Evolutionary conservation across 2,329 filamentous ascomycete species (phyloP), one percentile per base, ranked within the genome.

Genomic region (Hymenotorrendiella dingleyae): DNA sequence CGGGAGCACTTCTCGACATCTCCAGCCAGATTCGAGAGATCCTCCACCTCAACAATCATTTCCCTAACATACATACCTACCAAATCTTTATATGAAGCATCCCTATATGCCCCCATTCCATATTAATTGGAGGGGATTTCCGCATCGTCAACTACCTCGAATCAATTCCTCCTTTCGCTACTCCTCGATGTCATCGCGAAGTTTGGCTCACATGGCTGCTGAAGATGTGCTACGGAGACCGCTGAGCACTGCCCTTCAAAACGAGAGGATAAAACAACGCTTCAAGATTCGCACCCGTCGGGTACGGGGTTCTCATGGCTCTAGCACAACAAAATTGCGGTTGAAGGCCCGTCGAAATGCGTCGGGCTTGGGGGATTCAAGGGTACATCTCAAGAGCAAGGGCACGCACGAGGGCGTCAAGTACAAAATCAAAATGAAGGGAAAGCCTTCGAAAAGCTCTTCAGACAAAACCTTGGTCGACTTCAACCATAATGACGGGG

Each of bases 91-190:
- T 14, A 36, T 53, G 42, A 28, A 38, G 26, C 20, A 44, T 54
- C 52, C 39, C 16, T 26, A 16, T 23, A 59, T 59, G 54, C 45
- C 47, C 33, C 37, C 47, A 35, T 45, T 50, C 23, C 52, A 56
- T 33, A 48, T 58, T 4, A 48, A 55, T 48, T 60, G 58, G 58
- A 59, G 52, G 36, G 55, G 57, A 19, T 53, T 40, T 48, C 58
- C 57, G 45, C 53, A 57, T 47, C 48, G 43, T 45, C 46, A 40
- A 26, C 38, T 58, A 16, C 58, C 58, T 36, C 48, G 49, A 30
- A 54, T 58, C 21, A 46, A 48, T 42, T 46, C 50, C 29, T 54
- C 55, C 27, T 42, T 43, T 20, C 44, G 33, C 32, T 42, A 38
- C 12, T 28, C 37, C 12, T 44, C 45, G 1, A 22, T 46, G 21